Percentiles rank a stretch among this genome's conserved stretches.
Conservation (phyloP, 371 early-diverging fungal genomes). For the Basidiobolus heterosporus region DNA sequence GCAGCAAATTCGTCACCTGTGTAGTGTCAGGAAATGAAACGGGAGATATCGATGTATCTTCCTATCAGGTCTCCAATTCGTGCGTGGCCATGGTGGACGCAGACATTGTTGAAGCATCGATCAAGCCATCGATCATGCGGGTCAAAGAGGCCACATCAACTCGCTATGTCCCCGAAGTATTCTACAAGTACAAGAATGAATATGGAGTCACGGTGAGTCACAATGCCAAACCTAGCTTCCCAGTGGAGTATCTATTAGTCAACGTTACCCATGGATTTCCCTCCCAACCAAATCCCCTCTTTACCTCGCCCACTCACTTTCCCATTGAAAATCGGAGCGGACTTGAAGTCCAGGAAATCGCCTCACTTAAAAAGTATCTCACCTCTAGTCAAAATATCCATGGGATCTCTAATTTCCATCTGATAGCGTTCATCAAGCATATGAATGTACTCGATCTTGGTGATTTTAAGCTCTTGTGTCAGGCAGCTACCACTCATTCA, state of each 20-base stretch:
- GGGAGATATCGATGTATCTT: conserved; percentile 69
- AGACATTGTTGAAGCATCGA: conserved; percentile 79
- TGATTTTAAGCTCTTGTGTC: conserved; percentile 35
- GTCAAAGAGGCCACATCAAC: conserved; percentile 59
- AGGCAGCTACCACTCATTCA: conserved; percentile 25
- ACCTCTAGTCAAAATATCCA: conserved; percentile 15
- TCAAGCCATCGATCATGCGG: conserved; percentile 71
- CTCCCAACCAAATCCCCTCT: conserved; percentile 53
- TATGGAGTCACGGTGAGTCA: conserved; percentile 75
- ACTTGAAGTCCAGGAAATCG: background rate
- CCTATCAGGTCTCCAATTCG: conserved; percentile 87
- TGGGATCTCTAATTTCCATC: conserved; percentile 64
- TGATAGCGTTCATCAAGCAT: conserved; percentile 46
- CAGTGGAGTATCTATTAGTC: conserved; percentile 87
- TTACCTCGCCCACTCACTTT: conserved; percentile 36
- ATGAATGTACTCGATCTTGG: conserved; percentile 16
- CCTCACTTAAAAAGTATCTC: conserved; percentile 2
- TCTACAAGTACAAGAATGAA: conserved; percentile 87
- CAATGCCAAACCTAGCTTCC: conserved; percentile 81
- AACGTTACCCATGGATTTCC: conserved; percentile 96
- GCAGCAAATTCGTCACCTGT: conserved; percentile 85
- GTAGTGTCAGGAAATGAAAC: conserved; percentile 72
- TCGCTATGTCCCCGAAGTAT: conserved; percentile 89
- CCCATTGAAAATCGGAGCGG: conserved; percentile 55
- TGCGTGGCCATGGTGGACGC: conserved; percentile 83